Evolutionary conservation across 2,329 filamentous ascomycete species (phyloP).

Genomic region (Tolypocladium cylindrosporum): DNA sequence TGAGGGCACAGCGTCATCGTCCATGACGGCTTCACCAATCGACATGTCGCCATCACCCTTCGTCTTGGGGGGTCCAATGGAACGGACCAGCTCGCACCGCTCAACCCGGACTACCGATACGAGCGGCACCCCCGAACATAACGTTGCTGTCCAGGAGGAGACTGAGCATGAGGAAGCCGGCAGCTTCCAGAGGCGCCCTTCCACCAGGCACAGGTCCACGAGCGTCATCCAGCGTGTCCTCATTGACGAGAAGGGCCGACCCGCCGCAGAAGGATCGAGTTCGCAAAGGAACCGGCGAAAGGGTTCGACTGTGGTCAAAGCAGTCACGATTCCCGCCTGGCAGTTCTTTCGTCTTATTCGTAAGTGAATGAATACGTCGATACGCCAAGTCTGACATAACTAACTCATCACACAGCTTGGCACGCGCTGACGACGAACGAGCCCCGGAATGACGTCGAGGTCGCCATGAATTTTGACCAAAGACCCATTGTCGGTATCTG

Average conservation of each 20-base stretch:
- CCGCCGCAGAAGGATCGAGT: constrained; percentile 28
- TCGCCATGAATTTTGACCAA: constrained; percentile 79
- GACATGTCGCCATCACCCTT: constrained; percentile 14
- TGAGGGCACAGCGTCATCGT: constrained; percentile 20
- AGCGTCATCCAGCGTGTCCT: constrained; percentile 54
- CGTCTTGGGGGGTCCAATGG: not conserved
- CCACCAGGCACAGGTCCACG: constrained; percentile 36
- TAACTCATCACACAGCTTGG: constrained; percentile 52
- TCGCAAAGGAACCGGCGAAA: constrained; percentile 32
- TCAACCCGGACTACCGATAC: not conserved
- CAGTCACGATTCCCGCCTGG: constrained; percentile 93
- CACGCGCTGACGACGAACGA: constrained; percentile 53
- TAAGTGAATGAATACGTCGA: constrained; percentile 34
- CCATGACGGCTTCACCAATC: constrained; percentile 21
- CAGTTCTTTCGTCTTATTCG: constrained; percentile 92
- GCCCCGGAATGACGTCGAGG: constrained; percentile 60
- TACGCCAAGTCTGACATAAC: not conserved
- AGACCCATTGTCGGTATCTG: constrained; percentile 87
- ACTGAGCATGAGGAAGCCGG: not conserved
- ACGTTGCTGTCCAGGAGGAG: not conserved
- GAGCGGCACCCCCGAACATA: not conserved
- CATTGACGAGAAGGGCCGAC: constrained; percentile 38
- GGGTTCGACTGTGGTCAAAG: constrained; percentile 52
- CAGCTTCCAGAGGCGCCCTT: constrained; percentile 5
- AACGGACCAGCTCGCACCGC: not conserved